Percentiles rank a stretch among this genome's conserved stretches.
These are phyloP conservation scores for Saccharomycopsis malanga DNA, from an alignment of 805 yeast species.

Conservation along the genomic window DNA sequence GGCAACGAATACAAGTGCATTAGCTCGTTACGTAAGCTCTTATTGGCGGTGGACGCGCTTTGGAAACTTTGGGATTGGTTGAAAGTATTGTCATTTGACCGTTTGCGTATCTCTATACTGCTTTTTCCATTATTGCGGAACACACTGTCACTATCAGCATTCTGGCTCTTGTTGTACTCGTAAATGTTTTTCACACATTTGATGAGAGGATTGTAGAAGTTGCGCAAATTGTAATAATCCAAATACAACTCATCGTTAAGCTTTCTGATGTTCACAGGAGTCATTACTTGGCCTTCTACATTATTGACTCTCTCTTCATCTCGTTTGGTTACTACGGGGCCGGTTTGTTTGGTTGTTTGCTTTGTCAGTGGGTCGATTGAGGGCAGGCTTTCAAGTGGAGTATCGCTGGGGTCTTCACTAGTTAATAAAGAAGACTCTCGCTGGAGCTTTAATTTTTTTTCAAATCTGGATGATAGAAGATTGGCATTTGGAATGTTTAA, in stretches of 20 bases:
- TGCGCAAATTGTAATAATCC: slow-evolving; percentile 17
- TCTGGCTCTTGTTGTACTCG: slow-evolving; percentile 5
- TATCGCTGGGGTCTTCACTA: background rate
- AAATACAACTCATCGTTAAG: slow-evolving; percentile 20
- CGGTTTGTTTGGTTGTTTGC: background rate
- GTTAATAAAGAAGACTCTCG: slow-evolving; percentile 5
- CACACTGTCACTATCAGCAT: background rate
- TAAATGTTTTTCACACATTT: slow-evolving; percentile 12
- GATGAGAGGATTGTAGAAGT: slow-evolving; percentile 18
- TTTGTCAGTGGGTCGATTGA: too few relatives aligned
- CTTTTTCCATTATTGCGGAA: background rate
- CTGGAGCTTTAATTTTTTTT: slow-evolving; percentile 15
- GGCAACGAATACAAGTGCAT: slow-evolving; percentile 17
- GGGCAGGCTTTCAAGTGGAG: too few relatives aligned
- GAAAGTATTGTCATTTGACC: background rate
- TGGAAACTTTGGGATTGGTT: slow-evolving; percentile 14
- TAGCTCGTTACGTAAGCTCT: slow-evolving; percentile 16
- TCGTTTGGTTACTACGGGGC: background rate
- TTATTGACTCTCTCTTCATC: background rate
- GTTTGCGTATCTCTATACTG: background rate
- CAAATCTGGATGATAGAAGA: slow-evolving; percentile 8
- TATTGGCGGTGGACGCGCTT: slow-evolving; percentile 1
- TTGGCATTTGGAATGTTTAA: slow-evolving; percentile 10
- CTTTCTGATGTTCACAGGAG: slow-evolving; percentile 13
- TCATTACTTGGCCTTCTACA: slow-evolving; percentile 1